These are phyloP conservation scores for Syncephalastrum contaminatum DNA, from an alignment of 371 early-diverging fungal species.

Conservation along the genomic window DNA sequence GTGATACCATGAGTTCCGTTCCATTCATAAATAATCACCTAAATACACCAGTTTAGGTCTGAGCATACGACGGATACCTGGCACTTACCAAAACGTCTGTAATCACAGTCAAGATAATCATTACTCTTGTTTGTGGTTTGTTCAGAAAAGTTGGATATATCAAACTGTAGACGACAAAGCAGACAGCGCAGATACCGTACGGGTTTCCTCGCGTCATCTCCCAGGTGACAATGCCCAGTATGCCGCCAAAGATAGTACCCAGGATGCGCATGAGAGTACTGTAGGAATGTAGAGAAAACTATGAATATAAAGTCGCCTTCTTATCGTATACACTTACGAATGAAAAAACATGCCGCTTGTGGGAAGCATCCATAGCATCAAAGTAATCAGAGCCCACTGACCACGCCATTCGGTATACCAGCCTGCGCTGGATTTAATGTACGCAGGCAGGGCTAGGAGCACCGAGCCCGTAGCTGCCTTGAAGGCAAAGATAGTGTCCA, in stretches of 20 bases:
- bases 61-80: background rate
- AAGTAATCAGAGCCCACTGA: constrained; percentile 35
- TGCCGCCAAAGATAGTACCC: constrained; percentile 27
- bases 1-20: constrained; percentile 9
- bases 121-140: constrained; percentile 19
- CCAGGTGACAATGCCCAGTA: constrained; percentile 34
- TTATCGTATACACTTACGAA: constrained; percentile 12
- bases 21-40: constrained; percentile 25
- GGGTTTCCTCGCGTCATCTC: constrained; percentile 34
- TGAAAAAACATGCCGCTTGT: constrained; percentile 33
- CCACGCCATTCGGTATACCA: constrained; percentile 29
- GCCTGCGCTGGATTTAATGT: background rate
- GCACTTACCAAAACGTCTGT: constrained; percentile 21
- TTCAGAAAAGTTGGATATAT: constrained; percentile 31
- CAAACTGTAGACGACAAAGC: constrained; percentile 25
- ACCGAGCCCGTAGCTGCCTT: constrained; percentile 12
- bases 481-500: constrained; percentile 6
- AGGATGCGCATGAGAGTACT: constrained; percentile 23
- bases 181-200: constrained; percentile 26
- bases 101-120: constrained; percentile 24
- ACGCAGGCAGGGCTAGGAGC: background rate
- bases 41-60: background rate
- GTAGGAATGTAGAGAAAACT: constrained; percentile 1
- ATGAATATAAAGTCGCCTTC: background rate
- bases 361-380: constrained; percentile 39